Conservation (phyloP, 1,284 basidiomycete species). For the Pseudomicrostroma phylloplanum region DNA sequence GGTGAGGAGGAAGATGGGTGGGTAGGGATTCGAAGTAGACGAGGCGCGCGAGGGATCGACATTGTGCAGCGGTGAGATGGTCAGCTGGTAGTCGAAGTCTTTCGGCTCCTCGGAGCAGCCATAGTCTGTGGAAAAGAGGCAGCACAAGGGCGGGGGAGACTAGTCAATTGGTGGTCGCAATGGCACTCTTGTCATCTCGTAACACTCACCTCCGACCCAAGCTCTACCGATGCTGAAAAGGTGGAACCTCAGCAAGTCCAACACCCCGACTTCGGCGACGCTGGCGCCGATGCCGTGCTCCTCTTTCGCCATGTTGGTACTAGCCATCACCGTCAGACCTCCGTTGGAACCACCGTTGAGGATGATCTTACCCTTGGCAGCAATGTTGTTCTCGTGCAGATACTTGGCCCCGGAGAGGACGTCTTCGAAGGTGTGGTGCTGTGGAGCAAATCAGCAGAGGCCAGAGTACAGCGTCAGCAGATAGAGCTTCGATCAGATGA, state of each 20-base stretch:
- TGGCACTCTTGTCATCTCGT: no score
- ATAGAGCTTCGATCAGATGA: no score
- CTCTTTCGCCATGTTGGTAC: constrained; percentile 69
- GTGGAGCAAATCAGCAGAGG: background rate
- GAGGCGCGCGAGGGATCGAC: constrained; percentile 13
- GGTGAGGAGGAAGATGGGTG: constrained; percentile 39
- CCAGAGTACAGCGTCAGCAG: constrained; percentile 2
- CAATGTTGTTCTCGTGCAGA: constrained; percentile 67
- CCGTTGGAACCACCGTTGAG: constrained; percentile 58
- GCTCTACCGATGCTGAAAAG: constrained; percentile 59
- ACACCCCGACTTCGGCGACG: constrained; percentile 55
- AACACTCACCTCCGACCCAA: constrained; percentile 56
- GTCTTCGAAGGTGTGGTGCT: constrained; percentile 69
- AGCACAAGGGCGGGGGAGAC: no score
- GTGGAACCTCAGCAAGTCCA: constrained; percentile 62
- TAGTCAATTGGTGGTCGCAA: no score
- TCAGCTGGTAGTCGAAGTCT: constrained; percentile 42
- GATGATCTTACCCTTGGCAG: constrained; percentile 65
- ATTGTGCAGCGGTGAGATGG: constrained; percentile 47
- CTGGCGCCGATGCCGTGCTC: constrained; percentile 65
- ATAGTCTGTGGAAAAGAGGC: constrained; percentile 58
- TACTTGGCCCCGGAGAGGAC: constrained; percentile 59
- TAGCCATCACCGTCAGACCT: constrained; percentile 71
- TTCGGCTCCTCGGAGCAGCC: constrained; percentile 60
- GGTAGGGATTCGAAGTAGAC: constrained; percentile 23